Evolutionary conservation across 495 filamentous ascomycete genomes (phyloP).

Genomic region (Aspergillus mulundensis): DNA sequence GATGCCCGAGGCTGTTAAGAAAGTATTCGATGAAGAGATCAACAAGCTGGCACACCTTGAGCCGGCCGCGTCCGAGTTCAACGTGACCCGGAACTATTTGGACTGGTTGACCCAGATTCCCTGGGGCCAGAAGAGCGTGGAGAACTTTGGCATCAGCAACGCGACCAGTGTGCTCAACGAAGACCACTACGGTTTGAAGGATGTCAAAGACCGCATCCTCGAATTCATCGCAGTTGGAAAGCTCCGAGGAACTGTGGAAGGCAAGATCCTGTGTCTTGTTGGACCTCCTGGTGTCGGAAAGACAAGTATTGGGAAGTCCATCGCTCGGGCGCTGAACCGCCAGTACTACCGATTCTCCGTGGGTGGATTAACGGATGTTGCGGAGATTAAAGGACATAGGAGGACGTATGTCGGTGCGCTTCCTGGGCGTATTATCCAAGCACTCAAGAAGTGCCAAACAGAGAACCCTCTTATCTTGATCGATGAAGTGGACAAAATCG

Average conservation of each 20-base stretch:
- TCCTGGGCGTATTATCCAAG: slow-evolving; percentile 95
- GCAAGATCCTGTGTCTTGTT: slow-evolving; percentile 97
- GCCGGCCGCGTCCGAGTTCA: slow-evolving; percentile 94
- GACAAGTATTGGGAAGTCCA: slow-evolving; percentile 97
- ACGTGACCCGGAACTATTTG: slow-evolving; percentile 98
- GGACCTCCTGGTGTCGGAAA: slow-evolving; percentile 96
- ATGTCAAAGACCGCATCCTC: slow-evolving; percentile 97
- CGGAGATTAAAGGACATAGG: slow-evolving; percentile 98
- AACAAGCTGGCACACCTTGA: slow-evolving; percentile 95
- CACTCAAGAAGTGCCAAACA: slow-evolving; percentile 97
- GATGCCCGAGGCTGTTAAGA: slow-evolving; percentile 94
- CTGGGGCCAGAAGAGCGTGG: slow-evolving; percentile 92
- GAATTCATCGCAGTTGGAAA: slow-evolving; percentile 99
- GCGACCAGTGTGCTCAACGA: slow-evolving; percentile 90
- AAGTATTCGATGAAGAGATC: slow-evolving; percentile 96
- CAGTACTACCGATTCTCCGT: slow-evolving; percentile 99
- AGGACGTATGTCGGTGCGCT: slow-evolving; percentile 96
- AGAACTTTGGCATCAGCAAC: slow-evolving; percentile 93
- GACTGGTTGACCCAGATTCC: slow-evolving; percentile 99
- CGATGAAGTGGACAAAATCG: slow-evolving; percentile 98
- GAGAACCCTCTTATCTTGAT: slow-evolving; percentile 97
- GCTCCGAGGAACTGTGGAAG: slow-evolving; percentile 93
- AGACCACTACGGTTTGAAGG: slow-evolving; percentile 95
- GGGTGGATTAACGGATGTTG: slow-evolving; percentile 93
- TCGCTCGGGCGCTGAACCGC: slow-evolving; percentile 87